Evolutionary conservation across 75 land plant genomes (phyloP).

Genomic region (Selaginella moellendorffii): DNA sequence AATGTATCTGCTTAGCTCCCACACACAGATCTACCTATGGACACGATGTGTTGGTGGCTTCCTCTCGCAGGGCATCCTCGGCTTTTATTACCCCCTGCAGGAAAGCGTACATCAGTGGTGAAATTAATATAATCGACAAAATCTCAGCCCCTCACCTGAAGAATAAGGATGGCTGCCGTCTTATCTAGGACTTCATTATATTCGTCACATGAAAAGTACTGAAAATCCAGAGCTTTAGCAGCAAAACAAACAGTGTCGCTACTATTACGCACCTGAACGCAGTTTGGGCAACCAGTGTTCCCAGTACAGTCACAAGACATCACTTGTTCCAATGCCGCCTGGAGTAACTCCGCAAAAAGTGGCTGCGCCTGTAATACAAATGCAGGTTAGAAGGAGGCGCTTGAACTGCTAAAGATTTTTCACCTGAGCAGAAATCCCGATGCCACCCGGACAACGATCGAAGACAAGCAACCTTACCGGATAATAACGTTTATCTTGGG

Average conservation of each 20-base stretch:
- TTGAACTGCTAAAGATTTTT: neutral
- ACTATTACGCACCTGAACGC: slow-evolving; percentile 44
- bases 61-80: neutral
- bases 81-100: neutral
- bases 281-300: slow-evolving; percentile 69
- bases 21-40: no score
- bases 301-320: slow-evolving; percentile 48
- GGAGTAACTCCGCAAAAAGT: slow-evolving; percentile 54
- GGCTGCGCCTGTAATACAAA: slow-evolving; percentile 39
- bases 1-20: no score
- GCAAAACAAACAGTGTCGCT: neutral
- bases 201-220: slow-evolving; percentile 64
- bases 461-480: slow-evolving; percentile 84
- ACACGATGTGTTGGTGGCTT: neutral
- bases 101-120: neutral
- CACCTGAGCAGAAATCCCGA: slow-evolving; percentile 87
- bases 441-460: slow-evolving; percentile 84
- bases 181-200: slow-evolving; percentile 85
- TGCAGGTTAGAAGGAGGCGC: neutral
- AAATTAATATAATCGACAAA: neutral
- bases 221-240: no score
- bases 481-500: slow-evolving; percentile 65
- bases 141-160: slow-evolving; percentile 34
- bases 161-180: slow-evolving; percentile 56
- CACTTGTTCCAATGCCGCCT: slow-evolving; percentile 64